These are phyloP conservation scores for Mucor racemosus DNA, from an alignment of 371 early-diverging fungal species.

Conservation along the genomic window DNA sequence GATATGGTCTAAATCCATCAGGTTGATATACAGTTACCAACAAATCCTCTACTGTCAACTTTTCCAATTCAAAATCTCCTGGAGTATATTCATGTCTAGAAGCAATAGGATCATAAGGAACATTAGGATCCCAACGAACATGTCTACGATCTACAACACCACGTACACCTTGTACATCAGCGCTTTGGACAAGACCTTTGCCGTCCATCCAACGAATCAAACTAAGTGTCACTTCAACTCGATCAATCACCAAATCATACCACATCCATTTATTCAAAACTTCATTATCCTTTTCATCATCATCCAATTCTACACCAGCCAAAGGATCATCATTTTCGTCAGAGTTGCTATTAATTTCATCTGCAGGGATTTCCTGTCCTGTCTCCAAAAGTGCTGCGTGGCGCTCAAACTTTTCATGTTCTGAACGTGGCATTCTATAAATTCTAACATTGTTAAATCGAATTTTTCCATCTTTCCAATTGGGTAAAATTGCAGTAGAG, in stretches of 20 bases:
- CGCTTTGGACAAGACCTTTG: constrained; percentile 86
- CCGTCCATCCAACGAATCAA: constrained; percentile 93
- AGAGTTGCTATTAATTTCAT: not conserved
- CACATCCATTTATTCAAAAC: constrained; percentile 54
- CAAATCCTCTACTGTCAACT: constrained; percentile 58
- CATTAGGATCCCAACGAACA: constrained; percentile 79
- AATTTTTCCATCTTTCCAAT: constrained; percentile 92
- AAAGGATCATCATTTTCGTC: constrained; percentile 39
- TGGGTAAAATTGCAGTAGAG: constrained; percentile 81
- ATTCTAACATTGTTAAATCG: constrained; percentile 83
- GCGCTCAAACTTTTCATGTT: constrained; percentile 47
- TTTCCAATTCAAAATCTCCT: constrained; percentile 88
- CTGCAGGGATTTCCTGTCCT: constrained; percentile 17
- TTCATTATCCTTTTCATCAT: constrained; percentile 50
- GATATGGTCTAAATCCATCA: constrained; percentile 83
- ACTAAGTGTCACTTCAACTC: constrained; percentile 85
- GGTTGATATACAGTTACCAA: constrained; percentile 51
- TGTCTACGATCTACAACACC: constrained; percentile 90
- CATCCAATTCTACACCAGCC: constrained; percentile 46
- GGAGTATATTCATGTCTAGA: constrained; percentile 70
- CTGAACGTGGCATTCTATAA: constrained; percentile 52
- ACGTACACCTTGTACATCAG: constrained; percentile 84
- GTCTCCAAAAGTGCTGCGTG: constrained; percentile 33
- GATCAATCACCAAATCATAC: constrained; percentile 85
- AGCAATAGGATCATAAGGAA: constrained; percentile 65